Evolutionary conservation across 345 rosid species (phyloP).

Genomic region (Rhodamnia argentea): DNA sequence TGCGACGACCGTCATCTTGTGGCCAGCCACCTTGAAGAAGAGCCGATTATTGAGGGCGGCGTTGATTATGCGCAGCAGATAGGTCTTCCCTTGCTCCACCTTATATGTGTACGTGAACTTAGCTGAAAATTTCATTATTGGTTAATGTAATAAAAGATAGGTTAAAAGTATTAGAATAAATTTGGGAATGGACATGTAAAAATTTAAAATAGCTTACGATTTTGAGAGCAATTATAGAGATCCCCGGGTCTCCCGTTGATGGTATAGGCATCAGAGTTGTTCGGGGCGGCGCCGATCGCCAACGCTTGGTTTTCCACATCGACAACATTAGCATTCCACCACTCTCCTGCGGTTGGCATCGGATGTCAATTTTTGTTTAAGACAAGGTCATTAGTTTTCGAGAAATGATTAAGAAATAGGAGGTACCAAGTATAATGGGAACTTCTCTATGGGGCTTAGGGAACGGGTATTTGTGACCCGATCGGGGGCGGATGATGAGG

Average conservation of each 20-base stretch:
- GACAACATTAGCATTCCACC: constrained; percentile 77
- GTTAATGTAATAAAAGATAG: not conserved
- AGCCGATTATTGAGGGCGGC: constrained; percentile 81
- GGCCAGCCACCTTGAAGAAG: constrained; percentile 87
- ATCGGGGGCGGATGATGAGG: constrained; percentile 56
- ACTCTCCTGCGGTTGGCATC: constrained; percentile 40
- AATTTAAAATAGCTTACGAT: constrained; percentile 20
- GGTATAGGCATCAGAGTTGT: constrained; percentile 67
- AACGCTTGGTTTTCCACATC: constrained; percentile 45
- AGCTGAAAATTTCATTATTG: not conserved
- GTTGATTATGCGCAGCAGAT: constrained; percentile 74
- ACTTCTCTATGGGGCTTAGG: constrained; percentile 66
- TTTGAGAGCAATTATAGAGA: constrained; percentile 66
- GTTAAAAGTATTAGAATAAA: not conserved
- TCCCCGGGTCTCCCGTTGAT: constrained; percentile 90
- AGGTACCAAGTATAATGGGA: constrained; percentile 59
- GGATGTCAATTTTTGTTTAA: not conserved
- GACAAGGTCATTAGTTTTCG: not conserved
- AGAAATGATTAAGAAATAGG: not conserved
- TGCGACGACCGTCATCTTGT: constrained; percentile 65
- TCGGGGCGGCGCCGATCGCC: constrained; percentile 50
- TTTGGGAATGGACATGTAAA: not conserved
- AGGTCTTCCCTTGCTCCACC: constrained; percentile 60
- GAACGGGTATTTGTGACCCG: constrained; percentile 60
- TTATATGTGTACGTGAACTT: constrained; percentile 31